A percentile compares a stretch with the other conserved stretches of the same genome.
phyloP scores from a whole-genome alignment of 768 basidiomycete genomes.

The Cantharellus anzutake region DNA sequence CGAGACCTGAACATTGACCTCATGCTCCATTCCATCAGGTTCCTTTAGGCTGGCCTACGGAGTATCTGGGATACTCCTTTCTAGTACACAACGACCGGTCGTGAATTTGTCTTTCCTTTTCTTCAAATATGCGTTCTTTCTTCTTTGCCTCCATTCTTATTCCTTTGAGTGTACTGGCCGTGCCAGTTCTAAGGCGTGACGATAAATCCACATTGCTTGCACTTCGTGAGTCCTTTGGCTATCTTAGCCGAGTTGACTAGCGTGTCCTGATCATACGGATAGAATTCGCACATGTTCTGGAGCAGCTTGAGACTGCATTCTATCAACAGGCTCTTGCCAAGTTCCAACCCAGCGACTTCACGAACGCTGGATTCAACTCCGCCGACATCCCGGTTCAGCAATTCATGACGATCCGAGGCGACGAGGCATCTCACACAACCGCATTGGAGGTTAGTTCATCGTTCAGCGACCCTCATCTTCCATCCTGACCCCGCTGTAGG shows the following conservation, averaged over 20 bases:
- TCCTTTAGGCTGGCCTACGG: no score
- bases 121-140: constrained; percentile 29
- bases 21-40: no score
- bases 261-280: neutral
- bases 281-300: constrained; percentile 65
- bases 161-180: constrained; percentile 21
- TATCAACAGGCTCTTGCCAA: constrained; percentile 45
- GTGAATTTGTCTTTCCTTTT: constrained; percentile 4
- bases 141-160: constrained; percentile 25
- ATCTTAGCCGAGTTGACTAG: neutral
- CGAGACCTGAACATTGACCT: no score
- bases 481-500: constrained; percentile 1
- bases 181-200: constrained; percentile 16
- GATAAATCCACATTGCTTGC: constrained; percentile 32
- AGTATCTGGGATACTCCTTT: no score
- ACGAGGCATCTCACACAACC: constrained; percentile 42
- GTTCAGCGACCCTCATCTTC: neutral
- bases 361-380: constrained; percentile 40
- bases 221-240: constrained; percentile 11
- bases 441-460: constrained; percentile 4
- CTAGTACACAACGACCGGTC: constrained; percentile 20
- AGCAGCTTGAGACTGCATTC: constrained; percentile 51
- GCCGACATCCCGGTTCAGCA: constrained; percentile 38
- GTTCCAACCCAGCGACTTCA: constrained; percentile 47
- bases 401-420: constrained; percentile 35